Evolutionary conservation across 73 alveolate species (phyloP), one percentile per base, ranked within the genome.

Genomic region (Stentor roeselii): DNA sequence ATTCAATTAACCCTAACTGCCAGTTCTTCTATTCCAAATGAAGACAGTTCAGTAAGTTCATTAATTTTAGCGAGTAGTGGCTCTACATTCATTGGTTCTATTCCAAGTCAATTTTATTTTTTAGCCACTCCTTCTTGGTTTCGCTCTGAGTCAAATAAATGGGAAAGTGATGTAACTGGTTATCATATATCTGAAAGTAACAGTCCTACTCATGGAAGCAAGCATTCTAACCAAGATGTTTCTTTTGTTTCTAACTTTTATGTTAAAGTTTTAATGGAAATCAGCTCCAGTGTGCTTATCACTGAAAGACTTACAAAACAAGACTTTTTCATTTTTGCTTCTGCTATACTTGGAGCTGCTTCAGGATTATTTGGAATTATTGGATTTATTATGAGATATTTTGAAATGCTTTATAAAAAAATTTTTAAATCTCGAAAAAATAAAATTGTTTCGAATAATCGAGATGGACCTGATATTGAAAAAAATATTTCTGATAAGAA

Each of bases 21-120:
- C 86, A 39, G 21, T 1, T 76, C 84, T 39, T 76, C 84, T n/a
- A 76, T 76, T 39, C 84, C 84, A 14, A 37, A 76, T 41, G 76
- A 37, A 3, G 39, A 27, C 34, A 39, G 75, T 67, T 27, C 60
- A 1, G 84, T 21, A 39, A 37, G n/a, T 21, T 6, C 6, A 14
- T 15, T 30, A 41, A 3, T 76, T 35, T 21, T 41, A 30, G 32
- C 84, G 32, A 67, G 39, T 38, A 15, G 31, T 21, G 59, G 59
- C 30, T 36, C 32, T 1, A 34, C 39, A 36, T 76, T 76, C 59
- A 76, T 32, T 36, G 84, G 84, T 35, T 39, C 78, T 37, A 41
- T 31, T 2, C 84, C 84, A 1, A 76, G 82, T n/a, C n/a, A 15
- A 27, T 76, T 76, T 76, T 27, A 41, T 41, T 39, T 76, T 76